Conservation (phyloP, 192 early-diverging fungal genomes). For the Coemansia sp. region DNA sequence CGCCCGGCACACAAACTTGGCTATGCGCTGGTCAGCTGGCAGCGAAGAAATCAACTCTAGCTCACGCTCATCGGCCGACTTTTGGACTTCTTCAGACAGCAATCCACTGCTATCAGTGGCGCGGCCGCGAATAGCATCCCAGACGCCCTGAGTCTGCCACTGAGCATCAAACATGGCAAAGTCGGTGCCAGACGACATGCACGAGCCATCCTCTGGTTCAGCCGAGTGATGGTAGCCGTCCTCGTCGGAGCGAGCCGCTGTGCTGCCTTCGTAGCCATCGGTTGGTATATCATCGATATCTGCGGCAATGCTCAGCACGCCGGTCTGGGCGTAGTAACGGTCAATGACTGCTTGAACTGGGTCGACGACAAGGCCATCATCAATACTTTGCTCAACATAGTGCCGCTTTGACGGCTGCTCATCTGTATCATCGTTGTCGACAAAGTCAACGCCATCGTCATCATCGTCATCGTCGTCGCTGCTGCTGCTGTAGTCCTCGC, state of each 20-base stretch:
- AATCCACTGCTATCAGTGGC: conserved; percentile 2
- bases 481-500: conserved; percentile 6
- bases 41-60: conserved; percentile 44
- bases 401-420: neutral
- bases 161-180: conserved; percentile 7
- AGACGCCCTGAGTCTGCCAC: conserved; percentile 13
- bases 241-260: conserved; percentile 2
- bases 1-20: conserved; percentile 53
- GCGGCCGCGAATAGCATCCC: conserved; percentile 13
- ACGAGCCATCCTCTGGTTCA: neutral
- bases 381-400: neutral
- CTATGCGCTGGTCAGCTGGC: conserved; percentile 52
- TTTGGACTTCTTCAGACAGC: conserved; percentile 6
- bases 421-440: neutral
- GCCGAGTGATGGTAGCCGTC: neutral
- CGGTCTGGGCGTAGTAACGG: conserved; percentile 48
- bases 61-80: conserved; percentile 36
- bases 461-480: conserved; percentile 9
- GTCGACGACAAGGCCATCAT: conserved; percentile 31
- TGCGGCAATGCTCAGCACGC: conserved; percentile 28
- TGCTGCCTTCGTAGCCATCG: conserved; percentile 4
- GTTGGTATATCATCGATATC: conserved; percentile 47
- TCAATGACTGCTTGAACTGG: conserved; percentile 38
- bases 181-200: neutral
- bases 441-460: neutral